These are phyloP conservation scores for Phragmites australis DNA, from an alignment of 176 grass and related monocot genomes.

Conservation along the genomic window DNA sequence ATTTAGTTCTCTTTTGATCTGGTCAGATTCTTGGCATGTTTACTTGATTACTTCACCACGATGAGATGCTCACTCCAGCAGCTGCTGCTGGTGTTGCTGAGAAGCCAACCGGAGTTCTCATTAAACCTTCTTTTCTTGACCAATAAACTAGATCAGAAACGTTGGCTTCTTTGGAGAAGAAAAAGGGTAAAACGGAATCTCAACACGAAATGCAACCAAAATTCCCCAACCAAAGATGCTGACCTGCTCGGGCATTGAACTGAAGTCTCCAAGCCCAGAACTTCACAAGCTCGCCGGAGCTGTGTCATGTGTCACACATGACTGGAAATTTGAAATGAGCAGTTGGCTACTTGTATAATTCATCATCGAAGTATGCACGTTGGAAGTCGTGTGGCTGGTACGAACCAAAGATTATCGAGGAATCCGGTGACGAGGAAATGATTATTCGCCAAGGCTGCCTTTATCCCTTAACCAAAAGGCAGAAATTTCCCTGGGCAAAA, in stretches of 20 bases:
- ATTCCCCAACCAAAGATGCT: not conserved
- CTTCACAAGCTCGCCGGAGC: not conserved
- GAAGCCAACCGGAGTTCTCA: no score
- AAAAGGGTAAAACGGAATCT: not conserved
- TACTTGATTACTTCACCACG: no score
- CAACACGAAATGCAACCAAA: not conserved
- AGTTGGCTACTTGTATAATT: not conserved
- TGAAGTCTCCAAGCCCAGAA: no score
- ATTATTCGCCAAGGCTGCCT: not conserved
- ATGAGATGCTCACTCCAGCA: not conserved
- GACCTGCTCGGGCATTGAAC: not conserved
- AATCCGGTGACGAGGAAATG: not conserved
- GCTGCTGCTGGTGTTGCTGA: no score
- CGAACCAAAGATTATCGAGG: not conserved
- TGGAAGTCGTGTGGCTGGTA: not conserved
- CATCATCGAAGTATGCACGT: not conserved
- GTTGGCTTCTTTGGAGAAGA: not conserved
- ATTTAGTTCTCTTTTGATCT: not conserved
- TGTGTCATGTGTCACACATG: not conserved
- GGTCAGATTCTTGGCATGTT: not conserved
- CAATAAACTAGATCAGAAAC: not conserved
- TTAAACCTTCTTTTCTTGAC: not conserved
- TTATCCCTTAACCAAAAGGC: not conserved
- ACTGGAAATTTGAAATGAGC: not conserved
- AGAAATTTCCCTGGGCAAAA: slow-evolving; percentile 2